Evolutionary conservation across 164 flowering plant genomes (phyloP), one percentile per base, ranked within the genome.

Genomic region (Liriodendron chinense): DNA sequence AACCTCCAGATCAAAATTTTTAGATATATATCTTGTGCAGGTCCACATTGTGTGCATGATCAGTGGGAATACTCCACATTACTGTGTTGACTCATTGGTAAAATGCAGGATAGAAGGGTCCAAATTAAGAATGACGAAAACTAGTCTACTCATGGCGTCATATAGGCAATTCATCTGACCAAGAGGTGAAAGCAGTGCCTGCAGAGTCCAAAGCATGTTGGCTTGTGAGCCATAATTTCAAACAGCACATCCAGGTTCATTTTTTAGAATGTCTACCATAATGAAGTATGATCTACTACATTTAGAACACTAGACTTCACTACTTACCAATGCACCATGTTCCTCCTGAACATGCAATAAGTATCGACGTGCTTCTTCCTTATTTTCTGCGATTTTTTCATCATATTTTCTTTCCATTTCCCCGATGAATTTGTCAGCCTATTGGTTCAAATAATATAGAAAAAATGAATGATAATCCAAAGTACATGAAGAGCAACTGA

Each of bases 321-420:
- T 23, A 76, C 89, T 65, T 89, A 93, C 99, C 90, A 88, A 78
- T 78, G 87, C 76, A 80, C 83, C 79, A 66, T 96, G 94, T 74
- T 93, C 97, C 79, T 89, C 93, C 85, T 91, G 91, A 70, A 88
- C 81, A 34, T 24, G 82, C 74, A 77, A 68, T 84, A 88, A 79
- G 50, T 82, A 62, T 81, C 82, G 84, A 69, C 23, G 81, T 76
- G 94, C 83, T 82, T 90, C 97, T 83, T 90, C 94, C 80, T 83
- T 87, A 85, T 75, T 81, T 67, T 89, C 90, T 72, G 80, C 83
- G 75, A 96, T 82, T 79, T 83, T 87, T 80, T 87, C 77, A 66
- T 89, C 90, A 79, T 82, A 85, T 22, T 82, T 84, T 65, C 65
- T 82, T 78, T 94, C 92, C 85, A 83, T 79, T 77, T 91, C 98